These are phyloP conservation scores for Clitocybe nebularis DNA, from an alignment of 1,284 basidiomycete species.

Conservation along the genomic window DNA sequence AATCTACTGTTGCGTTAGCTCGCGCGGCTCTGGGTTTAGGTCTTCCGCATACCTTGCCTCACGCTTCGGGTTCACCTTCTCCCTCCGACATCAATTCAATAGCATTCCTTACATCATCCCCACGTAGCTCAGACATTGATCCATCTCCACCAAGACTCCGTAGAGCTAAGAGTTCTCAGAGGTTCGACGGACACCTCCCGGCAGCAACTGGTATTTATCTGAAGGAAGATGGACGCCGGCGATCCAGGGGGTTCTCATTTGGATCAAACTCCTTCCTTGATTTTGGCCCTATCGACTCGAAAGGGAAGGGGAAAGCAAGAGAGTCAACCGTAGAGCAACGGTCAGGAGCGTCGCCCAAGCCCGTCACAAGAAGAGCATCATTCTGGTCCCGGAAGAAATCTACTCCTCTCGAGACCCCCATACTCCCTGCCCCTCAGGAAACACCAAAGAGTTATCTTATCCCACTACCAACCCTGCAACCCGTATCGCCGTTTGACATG, in stretches of 20 bases:
- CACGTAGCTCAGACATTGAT: conserved; percentile 16
- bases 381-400: conserved; percentile 39
- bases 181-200: conserved; percentile 23
- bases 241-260: conserved; percentile 34
- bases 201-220: conserved; percentile 9
- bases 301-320: conserved; percentile 42
- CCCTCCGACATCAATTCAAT: conserved; percentile 39
- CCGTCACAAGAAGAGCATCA: conserved; percentile 49
- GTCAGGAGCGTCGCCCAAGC: conserved; percentile 26
- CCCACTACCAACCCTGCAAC: conserved; percentile 44
- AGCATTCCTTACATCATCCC: conserved; percentile 27
- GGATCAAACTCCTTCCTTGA: conserved; percentile 34
- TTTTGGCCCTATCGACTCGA: conserved; percentile 33
- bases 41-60: conserved; percentile 48
- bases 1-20: conserved; percentile 45
- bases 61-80: conserved; percentile 37
- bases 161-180: conserved; percentile 48
- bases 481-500: conserved; percentile 50
- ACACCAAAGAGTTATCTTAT: conserved; percentile 21
- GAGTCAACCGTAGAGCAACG: conserved; percentile 15
- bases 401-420: conserved; percentile 10
- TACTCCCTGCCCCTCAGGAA: conserved; percentile 7
- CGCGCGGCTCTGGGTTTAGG: conserved; percentile 58
- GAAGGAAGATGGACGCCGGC: conserved; percentile 18
- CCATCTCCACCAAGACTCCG: conserved; percentile 23